A percentile compares a stretch with the other conserved stretches of the same genome.
These are phyloP conservation scores for Nicotiana noctiflora DNA, from an alignment of 257 asterid genomes.

Conservation along the genomic window DNA sequence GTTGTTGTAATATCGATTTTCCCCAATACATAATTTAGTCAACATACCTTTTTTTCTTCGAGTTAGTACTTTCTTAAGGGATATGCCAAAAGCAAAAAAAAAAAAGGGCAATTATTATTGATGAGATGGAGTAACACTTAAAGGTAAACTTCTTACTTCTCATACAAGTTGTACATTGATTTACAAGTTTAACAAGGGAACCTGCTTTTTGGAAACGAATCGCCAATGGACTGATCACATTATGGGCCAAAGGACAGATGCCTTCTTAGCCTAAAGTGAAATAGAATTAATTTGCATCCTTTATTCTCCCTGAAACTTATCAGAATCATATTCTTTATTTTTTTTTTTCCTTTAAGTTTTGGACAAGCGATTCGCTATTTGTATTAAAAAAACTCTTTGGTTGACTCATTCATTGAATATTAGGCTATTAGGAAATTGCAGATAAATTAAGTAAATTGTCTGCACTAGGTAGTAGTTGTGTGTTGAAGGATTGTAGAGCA, in stretches of 20 bases:
- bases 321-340: constrained; percentile 19
- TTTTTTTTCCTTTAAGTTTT: background rate
- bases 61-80: too few relatives aligned
- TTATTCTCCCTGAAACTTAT: constrained; percentile 5
- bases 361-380: background rate
- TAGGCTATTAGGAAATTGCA: background rate
- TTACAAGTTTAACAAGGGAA: background rate
- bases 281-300: background rate
- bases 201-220: background rate
- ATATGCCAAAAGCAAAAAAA: too few relatives aligned
- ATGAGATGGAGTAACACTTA: too few relatives aligned
- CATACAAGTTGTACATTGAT: background rate
- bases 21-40: too few relatives aligned
- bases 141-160: background rate
- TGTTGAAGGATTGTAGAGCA: background rate
- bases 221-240: background rate
- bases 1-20: too few relatives aligned
- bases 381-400: background rate
- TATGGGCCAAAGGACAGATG: background rate
- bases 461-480: background rate
- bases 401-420: too few relatives aligned
- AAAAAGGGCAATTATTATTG: too few relatives aligned
- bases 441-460: background rate
- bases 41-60: too few relatives aligned
- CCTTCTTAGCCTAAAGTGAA: background rate